Conservation (phyloP, 257 asterid species). For the Nicotiana undulata region DNA sequence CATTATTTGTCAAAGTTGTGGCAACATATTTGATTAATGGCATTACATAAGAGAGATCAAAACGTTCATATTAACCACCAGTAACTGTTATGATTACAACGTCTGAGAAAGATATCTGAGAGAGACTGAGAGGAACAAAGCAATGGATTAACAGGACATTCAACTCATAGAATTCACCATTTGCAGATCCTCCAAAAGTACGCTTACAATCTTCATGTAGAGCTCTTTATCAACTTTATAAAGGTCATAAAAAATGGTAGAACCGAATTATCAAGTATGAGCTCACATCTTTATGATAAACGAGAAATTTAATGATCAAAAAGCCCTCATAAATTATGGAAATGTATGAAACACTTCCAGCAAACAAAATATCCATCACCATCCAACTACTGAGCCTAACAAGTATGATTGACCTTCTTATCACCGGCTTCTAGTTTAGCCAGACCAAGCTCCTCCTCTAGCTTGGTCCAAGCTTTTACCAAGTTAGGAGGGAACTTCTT, state of each 20-base stretch:
- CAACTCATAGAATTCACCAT: not conserved
- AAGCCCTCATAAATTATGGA: not conserved
- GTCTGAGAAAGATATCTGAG: not conserved
- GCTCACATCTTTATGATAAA: not conserved
- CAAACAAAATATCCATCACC: not conserved
- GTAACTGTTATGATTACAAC: not conserved
- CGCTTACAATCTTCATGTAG: not conserved
- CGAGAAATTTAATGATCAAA: not conserved
- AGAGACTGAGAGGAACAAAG: not conserved
- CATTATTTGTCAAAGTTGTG: not conserved
- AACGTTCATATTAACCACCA: not conserved
- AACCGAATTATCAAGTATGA: not conserved
- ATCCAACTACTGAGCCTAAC: not conserved
- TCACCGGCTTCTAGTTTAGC: constrained; percentile 8
- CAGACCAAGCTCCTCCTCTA: constrained; percentile 52
- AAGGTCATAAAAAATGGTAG: not conserved
- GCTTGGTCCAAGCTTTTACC: constrained; percentile 59
- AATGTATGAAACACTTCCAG: no score
- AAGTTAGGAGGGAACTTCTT: constrained; percentile 58
- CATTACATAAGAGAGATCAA: not conserved
- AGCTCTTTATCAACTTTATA: not conserved
- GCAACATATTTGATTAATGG: not conserved
- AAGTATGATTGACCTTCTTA: not conserved
- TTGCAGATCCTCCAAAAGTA: not conserved
- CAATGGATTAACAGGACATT: not conserved